These are phyloP conservation scores for Globisporangium solare DNA, from an alignment of 352 stramenopile species.

Conservation along the genomic window DNA sequence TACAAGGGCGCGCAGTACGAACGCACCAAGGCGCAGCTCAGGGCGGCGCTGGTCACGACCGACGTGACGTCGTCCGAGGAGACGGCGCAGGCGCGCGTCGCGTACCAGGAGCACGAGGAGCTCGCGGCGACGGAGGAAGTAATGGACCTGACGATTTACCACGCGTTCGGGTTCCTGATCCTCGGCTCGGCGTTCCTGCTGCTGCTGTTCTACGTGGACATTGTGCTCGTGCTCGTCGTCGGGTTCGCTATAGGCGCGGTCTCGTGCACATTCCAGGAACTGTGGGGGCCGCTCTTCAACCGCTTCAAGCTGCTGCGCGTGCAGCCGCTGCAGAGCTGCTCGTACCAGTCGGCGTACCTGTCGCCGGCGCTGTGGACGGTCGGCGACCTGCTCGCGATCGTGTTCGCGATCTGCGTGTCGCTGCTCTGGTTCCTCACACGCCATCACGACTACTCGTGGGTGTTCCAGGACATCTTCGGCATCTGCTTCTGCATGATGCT, in stretches of 20 bases:
- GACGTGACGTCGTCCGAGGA: constrained; percentile 51
- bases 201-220: constrained; percentile 88
- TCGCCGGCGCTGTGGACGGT: constrained; percentile 70
- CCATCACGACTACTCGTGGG: constrained; percentile 81
- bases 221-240: constrained; percentile 75
- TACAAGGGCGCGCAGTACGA: constrained; percentile 70
- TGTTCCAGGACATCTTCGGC: constrained; percentile 92
- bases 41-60: constrained; percentile 36
- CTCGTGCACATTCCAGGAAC: constrained; percentile 42
- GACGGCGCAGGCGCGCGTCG: constrained; percentile 38
- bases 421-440: constrained; percentile 75
- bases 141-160: constrained; percentile 85
- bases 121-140: constrained; percentile 44
- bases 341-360: constrained; percentile 36
- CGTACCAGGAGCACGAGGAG: constrained; percentile 57
- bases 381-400: constrained; percentile 81
- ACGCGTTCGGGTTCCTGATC: constrained; percentile 89
- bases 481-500: constrained; percentile 94
- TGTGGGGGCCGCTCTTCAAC: constrained; percentile 59
- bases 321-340: constrained; percentile 35
- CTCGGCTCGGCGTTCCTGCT: constrained; percentile 88
- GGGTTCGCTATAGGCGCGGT: constrained; percentile 59
- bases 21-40: constrained; percentile 57
- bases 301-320: constrained; percentile 28
- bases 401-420: constrained; percentile 42